These are phyloP conservation scores for Agaricus subrufescens DNA, from an alignment of 768 basidiomycete species.

Conservation along the genomic window DNA sequence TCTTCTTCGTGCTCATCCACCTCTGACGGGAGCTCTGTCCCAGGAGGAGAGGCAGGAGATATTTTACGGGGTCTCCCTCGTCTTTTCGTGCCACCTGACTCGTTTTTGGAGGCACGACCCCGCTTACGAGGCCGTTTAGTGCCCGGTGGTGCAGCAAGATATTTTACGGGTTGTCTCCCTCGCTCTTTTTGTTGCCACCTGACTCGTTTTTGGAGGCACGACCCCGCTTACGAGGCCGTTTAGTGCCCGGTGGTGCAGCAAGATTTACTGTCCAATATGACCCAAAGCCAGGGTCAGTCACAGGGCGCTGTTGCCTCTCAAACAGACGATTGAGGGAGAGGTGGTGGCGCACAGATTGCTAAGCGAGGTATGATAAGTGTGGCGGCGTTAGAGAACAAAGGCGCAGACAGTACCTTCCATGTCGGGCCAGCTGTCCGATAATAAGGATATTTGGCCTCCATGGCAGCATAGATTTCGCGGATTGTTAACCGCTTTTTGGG, in stretches of 20 bases:
- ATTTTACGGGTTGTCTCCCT: too few species aligned
- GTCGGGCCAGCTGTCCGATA: constrained; percentile 78
- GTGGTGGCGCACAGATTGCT: constrained; percentile 90
- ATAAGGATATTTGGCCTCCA: constrained; percentile 82
- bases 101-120: constrained; percentile 35
- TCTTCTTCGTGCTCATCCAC: constrained; percentile 38
- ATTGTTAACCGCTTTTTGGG: constrained; percentile 73
- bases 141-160: constrained; percentile 77
- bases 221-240: constrained; percentile 79
- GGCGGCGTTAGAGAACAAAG: neutral
- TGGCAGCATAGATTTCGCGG: constrained; percentile 80
- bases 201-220: constrained; percentile 25
- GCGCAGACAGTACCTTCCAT: constrained; percentile 62
- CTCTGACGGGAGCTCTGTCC: constrained; percentile 20
- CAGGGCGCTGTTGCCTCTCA: constrained; percentile 76
- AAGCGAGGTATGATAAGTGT: neutral
- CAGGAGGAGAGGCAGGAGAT: constrained; percentile 5
- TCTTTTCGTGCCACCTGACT: constrained; percentile 3
- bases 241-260: constrained; percentile 79
- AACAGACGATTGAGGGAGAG: constrained; percentile 79
- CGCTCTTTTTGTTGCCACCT: too few species aligned
- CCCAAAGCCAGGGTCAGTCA: constrained; percentile 82
- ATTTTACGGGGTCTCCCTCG: constrained; percentile 9
- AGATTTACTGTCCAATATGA: constrained; percentile 92
- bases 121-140: constrained; percentile 84